Evolutionary conservation across 306 rosid species (phyloP).

Genomic region (Acacia melanoxylon): DNA sequence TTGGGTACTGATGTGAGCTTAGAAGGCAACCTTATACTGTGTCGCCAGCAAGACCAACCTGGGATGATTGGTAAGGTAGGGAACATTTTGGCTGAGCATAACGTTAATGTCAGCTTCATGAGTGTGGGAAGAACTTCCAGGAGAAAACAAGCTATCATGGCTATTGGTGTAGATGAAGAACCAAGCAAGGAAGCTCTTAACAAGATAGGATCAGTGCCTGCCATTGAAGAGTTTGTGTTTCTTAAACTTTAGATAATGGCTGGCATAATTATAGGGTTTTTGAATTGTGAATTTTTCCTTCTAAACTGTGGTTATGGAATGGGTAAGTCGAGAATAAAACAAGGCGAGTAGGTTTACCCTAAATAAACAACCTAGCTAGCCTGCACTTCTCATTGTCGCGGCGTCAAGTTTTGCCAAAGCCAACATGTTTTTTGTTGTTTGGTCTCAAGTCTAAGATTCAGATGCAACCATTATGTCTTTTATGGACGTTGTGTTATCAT

Average conservation of each 20-base stretch:
- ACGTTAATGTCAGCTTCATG: slow-evolving; percentile 91
- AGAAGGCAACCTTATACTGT: slow-evolving; percentile 79
- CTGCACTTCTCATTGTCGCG: neutral
- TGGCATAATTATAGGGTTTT: neutral
- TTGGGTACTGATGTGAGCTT: slow-evolving; percentile 84
- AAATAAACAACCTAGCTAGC: slow-evolving; percentile 20
- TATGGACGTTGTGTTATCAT: no score
- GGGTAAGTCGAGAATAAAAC: slow-evolving; percentile 35
- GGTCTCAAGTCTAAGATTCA: neutral
- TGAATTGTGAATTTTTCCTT: neutral
- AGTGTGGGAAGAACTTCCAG: slow-evolving; percentile 79
- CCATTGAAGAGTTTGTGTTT: slow-evolving; percentile 87
- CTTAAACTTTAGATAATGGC: slow-evolving; percentile 52
- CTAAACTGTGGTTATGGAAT: neutral
- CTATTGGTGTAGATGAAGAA: slow-evolving; percentile 90
- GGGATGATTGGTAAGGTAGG: slow-evolving; percentile 94
- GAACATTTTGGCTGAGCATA: slow-evolving; percentile 60
- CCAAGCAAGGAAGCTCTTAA: slow-evolving; percentile 56
- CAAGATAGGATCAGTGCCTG: slow-evolving; percentile 70
- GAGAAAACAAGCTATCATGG: slow-evolving; percentile 75
- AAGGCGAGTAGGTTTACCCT: slow-evolving; percentile 29
- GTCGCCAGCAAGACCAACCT: slow-evolving; percentile 85
- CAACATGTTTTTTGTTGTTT: neutral
- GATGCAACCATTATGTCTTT: neutral
- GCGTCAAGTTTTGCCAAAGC: slow-evolving; percentile 17